Evolutionary conservation across 2,329 filamentous ascomycete species (phyloP).

Genomic region (Penicillium brevicompactum): DNA sequence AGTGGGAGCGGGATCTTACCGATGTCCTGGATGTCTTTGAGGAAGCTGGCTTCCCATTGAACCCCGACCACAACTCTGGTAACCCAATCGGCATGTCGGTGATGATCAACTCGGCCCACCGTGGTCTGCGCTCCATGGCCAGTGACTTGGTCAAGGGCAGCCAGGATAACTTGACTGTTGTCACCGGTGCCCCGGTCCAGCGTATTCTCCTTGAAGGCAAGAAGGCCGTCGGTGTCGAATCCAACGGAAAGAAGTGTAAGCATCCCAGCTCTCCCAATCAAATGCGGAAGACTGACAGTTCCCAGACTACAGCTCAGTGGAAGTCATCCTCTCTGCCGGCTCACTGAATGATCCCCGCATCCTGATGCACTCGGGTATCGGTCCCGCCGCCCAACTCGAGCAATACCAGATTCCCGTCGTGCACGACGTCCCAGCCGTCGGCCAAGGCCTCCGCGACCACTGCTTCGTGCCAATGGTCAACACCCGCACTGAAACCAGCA

Average conservation of each 20-base stretch:
- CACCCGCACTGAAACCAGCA: constrained; percentile 7
- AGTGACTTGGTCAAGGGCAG: constrained; percentile 49
- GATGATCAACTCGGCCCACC: constrained; percentile 52
- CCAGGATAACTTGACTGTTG: constrained; percentile 56
- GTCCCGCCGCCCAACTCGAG: constrained; percentile 10
- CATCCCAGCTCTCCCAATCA: background rate
- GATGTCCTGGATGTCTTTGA: constrained; percentile 45
- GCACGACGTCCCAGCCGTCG: constrained; percentile 20
- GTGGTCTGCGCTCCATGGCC: constrained; percentile 55
- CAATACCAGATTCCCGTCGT: constrained; percentile 15
- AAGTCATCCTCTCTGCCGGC: constrained; percentile 21
- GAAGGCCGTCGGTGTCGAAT: constrained; percentile 50
- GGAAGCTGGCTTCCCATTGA: constrained; percentile 52
- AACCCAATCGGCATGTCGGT: constrained; percentile 60
- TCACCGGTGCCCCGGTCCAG: constrained; percentile 53
- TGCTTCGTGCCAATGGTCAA: constrained; percentile 17
- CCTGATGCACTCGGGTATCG: constrained; percentile 17
- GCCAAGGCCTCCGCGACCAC: constrained; percentile 24
- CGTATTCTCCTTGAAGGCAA: constrained; percentile 51
- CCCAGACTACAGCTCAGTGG: constrained; percentile 15
- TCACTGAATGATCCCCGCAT: constrained; percentile 18
- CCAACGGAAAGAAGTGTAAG: constrained; percentile 45
- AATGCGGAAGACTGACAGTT: background rate
- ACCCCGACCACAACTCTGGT: constrained; percentile 61
- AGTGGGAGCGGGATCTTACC: constrained; percentile 23